Percentiles rank a stretch among this genome's conserved stretches.
These are phyloP conservation scores for Aphanomyces invadans DNA, from an alignment of 352 stramenopile species.

Conservation along the genomic window DNA sequence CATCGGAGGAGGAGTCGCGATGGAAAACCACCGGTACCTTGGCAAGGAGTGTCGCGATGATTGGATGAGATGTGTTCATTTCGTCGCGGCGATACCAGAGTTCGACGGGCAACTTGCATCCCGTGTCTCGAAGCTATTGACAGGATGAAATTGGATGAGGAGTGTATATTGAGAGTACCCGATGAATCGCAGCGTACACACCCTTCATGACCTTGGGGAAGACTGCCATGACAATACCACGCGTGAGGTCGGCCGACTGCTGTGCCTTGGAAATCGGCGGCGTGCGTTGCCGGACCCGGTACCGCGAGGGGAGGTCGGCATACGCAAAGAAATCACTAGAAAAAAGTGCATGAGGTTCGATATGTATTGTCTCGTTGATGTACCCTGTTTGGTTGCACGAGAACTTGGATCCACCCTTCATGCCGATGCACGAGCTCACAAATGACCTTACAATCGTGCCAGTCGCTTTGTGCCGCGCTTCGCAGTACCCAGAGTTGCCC, in stretches of 20 bases:
- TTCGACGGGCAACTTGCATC: constrained; percentile 29
- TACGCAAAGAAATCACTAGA: constrained; percentile 20
- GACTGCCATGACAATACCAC: constrained; percentile 28
- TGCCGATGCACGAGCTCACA: constrained; percentile 19
- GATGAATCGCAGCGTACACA: constrained; percentile 28
- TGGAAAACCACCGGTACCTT: constrained; percentile 4
- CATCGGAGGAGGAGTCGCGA: not conserved
- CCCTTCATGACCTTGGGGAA: constrained; percentile 32
- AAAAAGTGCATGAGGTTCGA: not conserved
- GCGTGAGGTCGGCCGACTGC: constrained; percentile 5
- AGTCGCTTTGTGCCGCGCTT: constrained; percentile 8
- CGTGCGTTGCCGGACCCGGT: constrained; percentile 1
- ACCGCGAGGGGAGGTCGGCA: constrained; percentile 4
- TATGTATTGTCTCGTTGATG: not conserved
- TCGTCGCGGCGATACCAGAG: constrained; percentile 29
- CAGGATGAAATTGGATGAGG: not conserved
- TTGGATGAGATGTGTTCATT: constrained; percentile 26
- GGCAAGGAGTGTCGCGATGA: constrained; percentile 19
- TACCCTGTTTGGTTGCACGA: constrained; percentile 22
- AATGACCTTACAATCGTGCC: constrained; percentile 9
- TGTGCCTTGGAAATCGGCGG: constrained; percentile 9
- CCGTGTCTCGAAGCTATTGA: constrained; percentile 24
- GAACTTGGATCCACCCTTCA: constrained; percentile 20
- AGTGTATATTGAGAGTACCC: constrained; percentile 1
- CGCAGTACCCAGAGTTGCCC: constrained; percentile 24